Percentiles rank a stretch among this genome's conserved stretches.
phyloP scores from a whole-genome alignment of 2,329 filamentous ascomycete genomes.

The Zymoseptoria passerinii region DNA sequence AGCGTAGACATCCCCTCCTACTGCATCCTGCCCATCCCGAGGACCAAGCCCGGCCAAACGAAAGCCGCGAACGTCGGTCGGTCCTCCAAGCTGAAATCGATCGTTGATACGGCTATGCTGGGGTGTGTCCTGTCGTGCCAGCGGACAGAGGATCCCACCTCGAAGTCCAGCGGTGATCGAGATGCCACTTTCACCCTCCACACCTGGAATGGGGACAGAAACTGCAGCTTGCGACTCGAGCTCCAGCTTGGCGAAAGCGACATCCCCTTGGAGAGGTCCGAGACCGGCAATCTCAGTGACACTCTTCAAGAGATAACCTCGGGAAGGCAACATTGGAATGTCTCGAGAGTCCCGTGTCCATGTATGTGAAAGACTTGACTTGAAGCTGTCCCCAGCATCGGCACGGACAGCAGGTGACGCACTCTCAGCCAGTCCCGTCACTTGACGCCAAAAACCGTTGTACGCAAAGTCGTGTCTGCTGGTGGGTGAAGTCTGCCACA shows the following conservation, averaged over 20 bases:
- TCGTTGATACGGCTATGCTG: slow-evolving; percentile 78
- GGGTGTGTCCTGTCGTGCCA: slow-evolving; percentile 51
- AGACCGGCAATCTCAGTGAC: slow-evolving; percentile 15
- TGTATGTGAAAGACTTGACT: slow-evolving; percentile 75
- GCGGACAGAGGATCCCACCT: slow-evolving; percentile 73
- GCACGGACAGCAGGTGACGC: slow-evolving; percentile 74
- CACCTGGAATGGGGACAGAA: slow-evolving; percentile 62
- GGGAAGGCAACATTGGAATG: slow-evolving; percentile 72
- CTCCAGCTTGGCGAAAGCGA: slow-evolving; percentile 91
- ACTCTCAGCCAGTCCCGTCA: slow-evolving; percentile 66
- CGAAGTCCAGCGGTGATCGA: slow-evolving; percentile 76
- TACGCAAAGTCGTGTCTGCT: slow-evolving; percentile 72
- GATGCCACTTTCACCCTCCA: slow-evolving; percentile 63
- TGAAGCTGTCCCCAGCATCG: slow-evolving; percentile 85
- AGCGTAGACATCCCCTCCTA: slow-evolving; percentile 86
- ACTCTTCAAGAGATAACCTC: slow-evolving; percentile 53
- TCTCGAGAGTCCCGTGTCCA: slow-evolving; percentile 76
- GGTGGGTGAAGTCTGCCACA: slow-evolving; percentile 55
- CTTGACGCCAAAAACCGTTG: slow-evolving; percentile 74
- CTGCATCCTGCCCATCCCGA: slow-evolving; percentile 72
- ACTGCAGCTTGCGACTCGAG: slow-evolving; percentile 69
- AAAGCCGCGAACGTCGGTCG: slow-evolving; percentile 91
- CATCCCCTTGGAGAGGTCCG: slow-evolving; percentile 71
- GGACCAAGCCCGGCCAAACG: slow-evolving; percentile 81
- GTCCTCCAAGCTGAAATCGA: slow-evolving; percentile 88